Conservation (phyloP, 257 asterid genomes). For the Nicotiana attenuata region DNA sequence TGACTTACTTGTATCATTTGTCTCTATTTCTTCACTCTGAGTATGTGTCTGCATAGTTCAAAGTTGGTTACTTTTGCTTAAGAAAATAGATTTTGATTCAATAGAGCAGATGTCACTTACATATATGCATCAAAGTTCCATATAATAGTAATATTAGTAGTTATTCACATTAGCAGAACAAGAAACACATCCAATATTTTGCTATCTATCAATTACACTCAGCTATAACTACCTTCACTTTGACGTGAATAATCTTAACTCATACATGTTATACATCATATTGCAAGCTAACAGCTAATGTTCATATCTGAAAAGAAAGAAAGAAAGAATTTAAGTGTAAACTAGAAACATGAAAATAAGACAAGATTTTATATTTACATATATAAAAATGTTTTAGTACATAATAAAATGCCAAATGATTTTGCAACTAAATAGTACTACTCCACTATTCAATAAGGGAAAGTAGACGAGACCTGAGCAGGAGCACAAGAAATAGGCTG, state of each 20-base stretch:
- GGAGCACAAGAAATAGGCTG: slow-evolving; percentile 33
- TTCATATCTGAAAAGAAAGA: not conserved
- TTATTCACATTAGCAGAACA: not conserved
- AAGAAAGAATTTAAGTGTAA: not conserved
- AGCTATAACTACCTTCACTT: not conserved
- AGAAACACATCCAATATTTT: not conserved
- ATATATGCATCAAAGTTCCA: not conserved
- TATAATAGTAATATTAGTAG: not conserved
- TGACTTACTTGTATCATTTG: slow-evolving; percentile 28
- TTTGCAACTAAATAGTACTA: not conserved
- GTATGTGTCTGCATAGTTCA: slow-evolving; percentile 34
- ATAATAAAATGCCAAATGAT: not conserved
- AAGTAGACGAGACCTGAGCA: slow-evolving; percentile 28
- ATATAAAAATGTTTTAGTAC: not conserved
- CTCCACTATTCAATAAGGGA: not conserved
- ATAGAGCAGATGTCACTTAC: not conserved
- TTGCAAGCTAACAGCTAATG: not conserved
- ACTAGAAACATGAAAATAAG: not conserved
- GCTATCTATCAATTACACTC: not conserved
- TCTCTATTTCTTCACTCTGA: slow-evolving; percentile 35
- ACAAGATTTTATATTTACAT: not conserved
- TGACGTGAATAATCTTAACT: not conserved
- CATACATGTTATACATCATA: not conserved
- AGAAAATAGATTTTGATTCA: not conserved
- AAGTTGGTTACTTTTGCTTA: not conserved